Evolutionary conservation across 2,329 filamentous ascomycete genomes (phyloP).

Genomic region (Hypoxylon sp.): DNA sequence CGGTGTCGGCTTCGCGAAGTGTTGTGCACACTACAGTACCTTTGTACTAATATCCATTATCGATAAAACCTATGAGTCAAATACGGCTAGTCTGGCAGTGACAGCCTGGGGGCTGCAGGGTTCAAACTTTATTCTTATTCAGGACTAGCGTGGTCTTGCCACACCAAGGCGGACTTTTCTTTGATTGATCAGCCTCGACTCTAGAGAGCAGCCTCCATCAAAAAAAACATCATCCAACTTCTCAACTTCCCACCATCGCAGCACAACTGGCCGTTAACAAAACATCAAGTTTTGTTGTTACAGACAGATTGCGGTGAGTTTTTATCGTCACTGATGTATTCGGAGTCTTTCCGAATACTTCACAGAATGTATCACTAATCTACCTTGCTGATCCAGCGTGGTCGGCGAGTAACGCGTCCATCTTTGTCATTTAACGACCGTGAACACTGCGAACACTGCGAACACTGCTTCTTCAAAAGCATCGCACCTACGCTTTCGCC

Average conservation of each 20-base stretch:
- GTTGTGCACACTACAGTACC: no score
- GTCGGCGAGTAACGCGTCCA: slow-evolving; percentile 22
- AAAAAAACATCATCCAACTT: slow-evolving; percentile 38
- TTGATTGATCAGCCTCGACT: slow-evolving; percentile 40
- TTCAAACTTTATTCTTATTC: not conserved
- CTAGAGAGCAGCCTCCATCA: slow-evolving; percentile 23
- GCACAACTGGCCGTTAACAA: slow-evolving; percentile 17
- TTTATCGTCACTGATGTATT: slow-evolving; percentile 21
- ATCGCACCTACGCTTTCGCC: not conserved
- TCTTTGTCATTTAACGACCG: not conserved
- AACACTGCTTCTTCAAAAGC: not conserved
- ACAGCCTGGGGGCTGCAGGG: not conserved
- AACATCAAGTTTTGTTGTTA: slow-evolving; percentile 30
- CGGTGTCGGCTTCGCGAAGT: not conserved
- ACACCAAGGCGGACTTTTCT: slow-evolving; percentile 28
- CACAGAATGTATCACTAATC: slow-evolving; percentile 14
- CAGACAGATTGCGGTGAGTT: slow-evolving; percentile 34
- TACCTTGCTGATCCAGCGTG: slow-evolving; percentile 18
- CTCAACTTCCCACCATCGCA: slow-evolving; percentile 18
- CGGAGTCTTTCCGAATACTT: not conserved
- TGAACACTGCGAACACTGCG: not conserved
- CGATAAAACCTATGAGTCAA: slow-evolving; percentile 9
- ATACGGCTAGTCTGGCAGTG: not conserved
- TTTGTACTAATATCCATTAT: not conserved
- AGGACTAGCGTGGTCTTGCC: slow-evolving; percentile 29